Conservation (phyloP, 129 eudicot genomes). For the Erigeron canadensis region DNA sequence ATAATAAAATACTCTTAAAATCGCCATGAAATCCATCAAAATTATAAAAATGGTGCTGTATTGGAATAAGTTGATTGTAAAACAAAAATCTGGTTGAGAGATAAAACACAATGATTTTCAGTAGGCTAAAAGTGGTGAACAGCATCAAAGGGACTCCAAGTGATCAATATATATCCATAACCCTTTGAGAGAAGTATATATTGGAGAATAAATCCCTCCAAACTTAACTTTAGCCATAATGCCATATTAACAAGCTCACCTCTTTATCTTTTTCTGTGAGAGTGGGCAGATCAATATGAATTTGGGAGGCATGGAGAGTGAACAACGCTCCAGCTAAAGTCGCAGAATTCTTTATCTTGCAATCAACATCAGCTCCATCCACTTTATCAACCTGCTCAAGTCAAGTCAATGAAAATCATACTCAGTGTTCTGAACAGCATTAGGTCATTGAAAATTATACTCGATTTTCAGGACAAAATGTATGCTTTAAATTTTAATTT, state of each 20-base stretch:
- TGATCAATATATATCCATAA: not conserved
- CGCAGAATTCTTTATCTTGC: slow-evolving; percentile 85
- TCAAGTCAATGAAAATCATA: slow-evolving; percentile 26
- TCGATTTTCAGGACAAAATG: slow-evolving; percentile 14
- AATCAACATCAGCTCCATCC: slow-evolving; percentile 69
- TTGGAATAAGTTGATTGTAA: too few relatives aligned
- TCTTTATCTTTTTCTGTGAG: slow-evolving; percentile 82
- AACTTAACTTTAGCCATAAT: not conserved
- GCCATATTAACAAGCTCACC: slow-evolving; percentile 37
- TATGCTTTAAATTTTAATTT: slow-evolving; percentile 4
- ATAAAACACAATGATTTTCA: too few relatives aligned
- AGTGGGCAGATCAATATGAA: slow-evolving; percentile 84
- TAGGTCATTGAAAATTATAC: slow-evolving; percentile 25
- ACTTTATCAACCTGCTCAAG: slow-evolving; percentile 72
- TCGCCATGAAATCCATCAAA: not conserved
- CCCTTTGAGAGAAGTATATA: not conserved
- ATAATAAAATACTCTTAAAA: not conserved
- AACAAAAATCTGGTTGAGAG: not conserved
- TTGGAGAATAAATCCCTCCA: not conserved
- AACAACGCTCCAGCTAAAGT: slow-evolving; percentile 77
- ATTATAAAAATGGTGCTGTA: too few relatives aligned
- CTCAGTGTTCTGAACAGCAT: slow-evolving; percentile 12
- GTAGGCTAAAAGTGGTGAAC: not conserved
- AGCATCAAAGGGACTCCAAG: not conserved
- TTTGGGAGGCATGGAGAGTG: slow-evolving; percentile 85